Evolutionary conservation across 805 yeast genomes (phyloP), one percentile per base, ranked within the genome.

Genomic region (Starmerella stigmatis): DNA sequence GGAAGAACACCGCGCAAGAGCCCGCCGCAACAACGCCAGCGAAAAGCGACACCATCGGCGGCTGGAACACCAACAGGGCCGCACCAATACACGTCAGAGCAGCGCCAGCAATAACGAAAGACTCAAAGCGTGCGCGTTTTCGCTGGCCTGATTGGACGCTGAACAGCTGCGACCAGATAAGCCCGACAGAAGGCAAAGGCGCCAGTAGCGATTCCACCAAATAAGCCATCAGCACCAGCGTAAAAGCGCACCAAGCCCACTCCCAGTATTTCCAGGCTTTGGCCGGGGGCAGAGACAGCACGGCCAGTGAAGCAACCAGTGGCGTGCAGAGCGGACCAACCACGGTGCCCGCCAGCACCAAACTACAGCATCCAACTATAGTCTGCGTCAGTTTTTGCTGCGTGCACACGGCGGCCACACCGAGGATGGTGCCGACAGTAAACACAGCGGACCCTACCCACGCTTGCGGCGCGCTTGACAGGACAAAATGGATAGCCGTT

Each of bases 281-380:
- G 10, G 19, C 16, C 7, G 36, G 41, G 5, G 29, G 40, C n/a
- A n/a, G 40, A 4, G 40, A 21, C 2, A 59, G 51, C n/a, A 59
- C 43, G 3, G 49, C 34, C 3, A 56, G 40, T 0, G 41, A 27
- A 1, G 45, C 35, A 5, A 35, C 31, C 31, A 17, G 47, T 32
- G 29, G 50, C 30, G 41, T 48, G 49, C 52, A 23, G 6, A 12
- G 2, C 5, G 40, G 40, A 7, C 30, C 30, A 17, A 29, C 48
- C 45, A 12, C 46, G 25, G 5, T 50, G 35, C 33, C 54, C 2
- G 51, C 30, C 11, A 29, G 36, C 4, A 45, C 43, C 5, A 41
- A 31, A 29, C 46, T 11, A 8, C 21, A 12, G 5, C 44, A 16
- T 15, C 52, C 52, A 1, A 20, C 36, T 7, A 37, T 11, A 2